Evolutionary conservation across 305 asterid species (phyloP), one percentile per base, ranked within the genome.

Genomic region (Solanum chacoense): DNA sequence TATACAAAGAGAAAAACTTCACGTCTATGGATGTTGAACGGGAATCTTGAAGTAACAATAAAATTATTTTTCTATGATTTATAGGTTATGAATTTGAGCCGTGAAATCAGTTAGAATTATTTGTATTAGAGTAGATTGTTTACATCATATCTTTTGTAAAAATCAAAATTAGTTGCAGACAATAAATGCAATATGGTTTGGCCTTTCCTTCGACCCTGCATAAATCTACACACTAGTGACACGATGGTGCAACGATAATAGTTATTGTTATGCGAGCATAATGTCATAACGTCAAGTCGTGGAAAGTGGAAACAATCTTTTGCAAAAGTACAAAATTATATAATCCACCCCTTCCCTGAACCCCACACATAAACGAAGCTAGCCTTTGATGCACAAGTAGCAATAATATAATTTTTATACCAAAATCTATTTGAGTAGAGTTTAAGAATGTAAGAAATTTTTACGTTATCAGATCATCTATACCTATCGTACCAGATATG

Each of bases 381-480:
- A 50, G 63, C 63, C 63, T 50, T 50, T 50, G 63, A 50, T 50
- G 63, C 63, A 45, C 59, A 13, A 45, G 59, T 45, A 45, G 20
- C 63, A 50, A 14, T 16, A 50, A 50, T 50, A 50, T 50, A 50
- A 50, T 50, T 50, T 50, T 50, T 50, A 0, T 14, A 50, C 63
- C 22, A 50, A 50, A 50, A 50, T 50, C 63, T 50, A 50, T 50
- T 50, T 50, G 63, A 50, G 63, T 50, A 14, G 63, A 50, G 63
- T 50, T 14, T 50, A 45, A 45, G 59, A 45, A 45, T 45, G 3
- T 45, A 45, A 45, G 59, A 45, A 13, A 0, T 45, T 45, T 45
- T 16, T 50, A 50, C 22, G 0, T 50, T 16, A 22, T 0, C 11
- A 7, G 4, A 50, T 16, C 4, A 50, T 16, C 7, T 50, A 0